Evolutionary conservation across 306 rosid genomes (phyloP).

Genomic region (Aeschynomene evenia): DNA sequence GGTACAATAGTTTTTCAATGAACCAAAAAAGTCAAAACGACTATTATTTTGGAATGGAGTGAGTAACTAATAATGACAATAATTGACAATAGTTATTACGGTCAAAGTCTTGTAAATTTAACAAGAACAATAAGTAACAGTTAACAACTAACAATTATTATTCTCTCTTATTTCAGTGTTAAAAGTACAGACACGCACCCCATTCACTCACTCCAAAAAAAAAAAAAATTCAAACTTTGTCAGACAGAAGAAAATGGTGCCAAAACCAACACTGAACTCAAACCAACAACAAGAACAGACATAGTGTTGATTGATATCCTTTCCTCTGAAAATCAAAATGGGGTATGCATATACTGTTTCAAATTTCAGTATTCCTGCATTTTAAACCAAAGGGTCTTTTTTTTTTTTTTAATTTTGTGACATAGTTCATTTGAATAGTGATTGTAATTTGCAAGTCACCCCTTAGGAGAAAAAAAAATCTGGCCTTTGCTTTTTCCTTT

Average conservation of each 20-base stretch:
- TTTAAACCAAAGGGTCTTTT: conserved; percentile 11
- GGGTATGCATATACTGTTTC: not conserved
- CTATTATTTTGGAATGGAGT: no score
- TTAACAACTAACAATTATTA: not conserved
- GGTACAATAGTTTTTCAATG: no score
- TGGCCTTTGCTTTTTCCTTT: not conserved
- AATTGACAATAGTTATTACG: not conserved
- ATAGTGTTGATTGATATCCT: no score
- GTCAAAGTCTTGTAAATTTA: not conserved
- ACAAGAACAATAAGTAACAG: not conserved
- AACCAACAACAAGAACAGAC: no score
- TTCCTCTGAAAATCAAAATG: not conserved
- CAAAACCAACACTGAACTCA: conserved; percentile 14
- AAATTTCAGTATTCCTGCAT: not conserved
- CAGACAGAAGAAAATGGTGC: conserved; percentile 21
- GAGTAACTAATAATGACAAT: not conserved
- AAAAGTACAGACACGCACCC: conserved; percentile 30
- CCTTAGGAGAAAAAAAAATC: not conserved
- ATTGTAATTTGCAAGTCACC: not conserved
- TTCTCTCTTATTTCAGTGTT: conserved; percentile 12
- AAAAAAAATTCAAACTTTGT: conserved; percentile 35
- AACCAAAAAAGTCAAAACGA: no score
- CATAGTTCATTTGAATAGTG: not conserved
- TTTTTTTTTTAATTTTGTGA: not conserved
- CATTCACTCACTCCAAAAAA: no score